Conservation (phyloP, 2,329 filamentous ascomycete genomes). For the Microcyclosporella mali region DNA sequence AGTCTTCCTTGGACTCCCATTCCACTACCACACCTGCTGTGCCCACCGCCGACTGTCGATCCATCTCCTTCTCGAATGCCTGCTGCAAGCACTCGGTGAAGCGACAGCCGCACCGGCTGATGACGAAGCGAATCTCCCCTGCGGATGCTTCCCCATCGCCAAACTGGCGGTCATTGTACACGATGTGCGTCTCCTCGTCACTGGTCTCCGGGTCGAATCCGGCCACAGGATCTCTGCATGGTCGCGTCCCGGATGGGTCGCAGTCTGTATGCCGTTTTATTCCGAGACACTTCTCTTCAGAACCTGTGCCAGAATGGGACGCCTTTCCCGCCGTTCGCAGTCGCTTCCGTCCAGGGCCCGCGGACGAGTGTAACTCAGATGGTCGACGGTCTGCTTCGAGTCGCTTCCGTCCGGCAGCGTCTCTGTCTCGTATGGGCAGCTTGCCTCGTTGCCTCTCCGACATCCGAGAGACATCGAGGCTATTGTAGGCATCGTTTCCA, state of each 20-base stretch:
- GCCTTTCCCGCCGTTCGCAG: neutral
- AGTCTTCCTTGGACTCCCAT: neutral
- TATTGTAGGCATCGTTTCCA: too few relatives aligned
- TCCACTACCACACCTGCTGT: neutral
- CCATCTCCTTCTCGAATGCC: neutral
- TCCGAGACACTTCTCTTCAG: neutral
- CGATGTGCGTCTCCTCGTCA: neutral
- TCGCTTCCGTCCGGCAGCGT: too few relatives aligned
- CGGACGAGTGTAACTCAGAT: too few relatives aligned
- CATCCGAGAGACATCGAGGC: too few relatives aligned
- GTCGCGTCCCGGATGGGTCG: neutral
- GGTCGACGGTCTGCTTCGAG: too few relatives aligned
- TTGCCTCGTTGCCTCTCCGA: too few relatives aligned
- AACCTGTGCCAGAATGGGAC: neutral
- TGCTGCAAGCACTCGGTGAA: neutral
- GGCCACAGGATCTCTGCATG: neutral
- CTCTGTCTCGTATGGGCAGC: too few relatives aligned
- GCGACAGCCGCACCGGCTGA: slow-evolving; percentile 2
- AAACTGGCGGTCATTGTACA: slow-evolving; percentile 1
- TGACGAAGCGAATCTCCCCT: slow-evolving; percentile 4
- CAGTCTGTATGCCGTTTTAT: neutral
- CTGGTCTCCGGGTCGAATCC: neutral
- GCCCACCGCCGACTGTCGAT: neutral
- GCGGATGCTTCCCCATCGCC: neutral
- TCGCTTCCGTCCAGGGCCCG: too few relatives aligned